Base-by-base conservation (phyloP, 208 protist genomes). In the Trypanosoma conorhini region DNA sequence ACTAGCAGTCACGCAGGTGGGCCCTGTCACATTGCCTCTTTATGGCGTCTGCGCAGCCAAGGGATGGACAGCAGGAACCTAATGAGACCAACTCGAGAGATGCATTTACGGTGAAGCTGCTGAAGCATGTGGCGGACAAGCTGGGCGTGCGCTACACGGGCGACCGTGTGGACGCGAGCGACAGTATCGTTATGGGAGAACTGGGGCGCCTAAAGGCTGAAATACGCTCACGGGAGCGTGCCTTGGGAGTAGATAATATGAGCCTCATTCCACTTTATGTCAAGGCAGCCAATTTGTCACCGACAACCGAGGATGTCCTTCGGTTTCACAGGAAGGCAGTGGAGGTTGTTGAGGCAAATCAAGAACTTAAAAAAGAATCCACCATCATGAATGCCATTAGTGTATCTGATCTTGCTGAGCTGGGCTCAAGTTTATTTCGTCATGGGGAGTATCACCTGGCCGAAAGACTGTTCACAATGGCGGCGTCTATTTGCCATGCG, bases 231-330 rank as follows among this genome's bases (percentile, higher is more conserved):
- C 57, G 67, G 10, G 67, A 72, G n/a, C 15, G 44, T 59, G 28
- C 66, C n/a, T 59, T 72, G 4, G 67, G 67, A 9, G 58, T 66
- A 33, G 40, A 65, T 10, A 26, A 72, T 38, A 33, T 15, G 9
- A 59, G 59, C 38, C 67, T 72, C 24, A 72, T 72, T 66, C 67
- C 67, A 33, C 58, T 72, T 24, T 59, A 65, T 46, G 24, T 72
- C 19, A 66, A 66, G 40, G 67, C 57, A 28, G 67, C 59, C 22
- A 59, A 72, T 60, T 65, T 66, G 48, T 21, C 46, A 33, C 24
- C 48, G 9, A 59, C 28, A 26, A 13, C 31, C 33, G 67, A 66
- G 12, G 21, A 17, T 66, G 1, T 50, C 1, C 44, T 72, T 15
- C 30, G 19, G 21, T 72, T 48, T 51, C 66, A 72, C 33, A 28